Percentiles rank a stretch among this genome's conserved stretches.
phyloP scores from a whole-genome alignment of 2,329 filamentous ascomycete genomes.

The Fusarium torreyae region DNA sequence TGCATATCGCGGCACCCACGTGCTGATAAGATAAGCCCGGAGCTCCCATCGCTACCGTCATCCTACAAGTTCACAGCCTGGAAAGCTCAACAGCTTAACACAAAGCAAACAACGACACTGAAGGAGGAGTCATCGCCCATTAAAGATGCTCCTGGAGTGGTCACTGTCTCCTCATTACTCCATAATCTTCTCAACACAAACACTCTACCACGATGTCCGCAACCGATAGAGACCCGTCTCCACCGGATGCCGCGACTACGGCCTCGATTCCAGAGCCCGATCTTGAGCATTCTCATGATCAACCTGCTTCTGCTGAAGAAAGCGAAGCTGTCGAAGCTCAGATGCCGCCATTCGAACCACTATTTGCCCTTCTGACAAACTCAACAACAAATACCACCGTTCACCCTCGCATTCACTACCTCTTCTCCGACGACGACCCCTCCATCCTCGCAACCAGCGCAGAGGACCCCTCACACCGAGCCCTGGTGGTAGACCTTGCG shows the following conservation, averaged over 20 bases:
- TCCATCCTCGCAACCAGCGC: slow-evolving; percentile 79
- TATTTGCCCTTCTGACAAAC: slow-evolving; percentile 90
- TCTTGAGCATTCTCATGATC: slow-evolving; percentile 31
- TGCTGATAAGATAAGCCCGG: slow-evolving; percentile 53
- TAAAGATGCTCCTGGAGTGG: slow-evolving; percentile 45
- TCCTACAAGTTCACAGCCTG: slow-evolving; percentile 25
- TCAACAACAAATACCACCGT: slow-evolving; percentile 79
- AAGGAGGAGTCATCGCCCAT: slow-evolving; percentile 10
- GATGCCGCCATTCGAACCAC: slow-evolving; percentile 75
- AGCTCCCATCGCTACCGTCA: slow-evolving; percentile 42
- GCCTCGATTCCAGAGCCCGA: slow-evolving; percentile 35
- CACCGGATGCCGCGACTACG: slow-evolving; percentile 26
- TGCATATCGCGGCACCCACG: slow-evolving; percentile 39
- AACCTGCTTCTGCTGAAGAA: slow-evolving; percentile 24
- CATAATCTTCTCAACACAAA: slow-evolving; percentile 14
- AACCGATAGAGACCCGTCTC: slow-evolving; percentile 47
- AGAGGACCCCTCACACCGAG: slow-evolving; percentile 57
- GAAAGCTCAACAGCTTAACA: slow-evolving; percentile 28
- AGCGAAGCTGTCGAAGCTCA: slow-evolving; percentile 30
- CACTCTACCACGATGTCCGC: slow-evolving; percentile 42
- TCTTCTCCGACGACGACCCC: slow-evolving; percentile 93
- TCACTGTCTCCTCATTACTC: slow-evolving; percentile 31
- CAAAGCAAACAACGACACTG: slow-evolving; percentile 9
- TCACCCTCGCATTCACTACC: slow-evolving; percentile 90
- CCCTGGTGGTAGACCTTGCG: slow-evolving; percentile 70